These are phyloP conservation scores for Przewalskia tangutica DNA, from an alignment of 257 asterid genomes.

Conservation along the genomic window DNA sequence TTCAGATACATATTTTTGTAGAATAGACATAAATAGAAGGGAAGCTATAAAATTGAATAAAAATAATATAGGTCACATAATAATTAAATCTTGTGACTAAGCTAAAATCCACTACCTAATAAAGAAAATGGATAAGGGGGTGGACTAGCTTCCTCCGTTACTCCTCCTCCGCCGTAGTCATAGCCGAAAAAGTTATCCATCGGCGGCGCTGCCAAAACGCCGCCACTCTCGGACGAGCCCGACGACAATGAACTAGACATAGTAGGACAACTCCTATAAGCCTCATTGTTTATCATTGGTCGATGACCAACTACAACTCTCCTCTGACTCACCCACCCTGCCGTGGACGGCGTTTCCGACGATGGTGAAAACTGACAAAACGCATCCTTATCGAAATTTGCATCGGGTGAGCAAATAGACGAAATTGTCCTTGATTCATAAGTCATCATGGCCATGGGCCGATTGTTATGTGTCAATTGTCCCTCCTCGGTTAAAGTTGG, in stretches of 20 bases:
- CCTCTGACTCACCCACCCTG: slow-evolving; percentile 17
- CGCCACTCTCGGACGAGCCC: slow-evolving; percentile 12
- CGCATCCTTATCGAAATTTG: slow-evolving; percentile 13
- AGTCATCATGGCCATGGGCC: slow-evolving; percentile 11
- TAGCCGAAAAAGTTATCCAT: slow-evolving; percentile 1
- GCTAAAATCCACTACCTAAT: slow-evolving; percentile 16
- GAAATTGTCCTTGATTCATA: slow-evolving; percentile 4
- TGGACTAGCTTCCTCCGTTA: slow-evolving; percentile 23
- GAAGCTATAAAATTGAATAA: neutral
- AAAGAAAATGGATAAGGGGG: slow-evolving; percentile 23
- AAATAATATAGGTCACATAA: neutral
- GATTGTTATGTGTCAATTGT: too few relatives aligned
- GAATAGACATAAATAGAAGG: neutral
- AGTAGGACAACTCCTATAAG: slow-evolving; percentile 3
- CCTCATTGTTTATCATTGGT: slow-evolving; percentile 14
- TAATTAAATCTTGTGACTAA: neutral
- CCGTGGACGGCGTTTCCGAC: slow-evolving; percentile 16
- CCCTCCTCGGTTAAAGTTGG: too few relatives aligned
- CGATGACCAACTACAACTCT: neutral
- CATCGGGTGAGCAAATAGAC: slow-evolving; percentile 32
- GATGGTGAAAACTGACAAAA: slow-evolving; percentile 25
- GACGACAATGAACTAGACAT: slow-evolving; percentile 11
- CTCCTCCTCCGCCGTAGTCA: slow-evolving; percentile 9
- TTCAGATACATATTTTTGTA: neutral
- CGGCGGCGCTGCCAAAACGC: slow-evolving; percentile 11